A percentile compares a stretch with the other conserved stretches of the same genome.
Conservation (phyloP, 768 basidiomycete species). For the Gloeophyllum trabeum region DNA sequence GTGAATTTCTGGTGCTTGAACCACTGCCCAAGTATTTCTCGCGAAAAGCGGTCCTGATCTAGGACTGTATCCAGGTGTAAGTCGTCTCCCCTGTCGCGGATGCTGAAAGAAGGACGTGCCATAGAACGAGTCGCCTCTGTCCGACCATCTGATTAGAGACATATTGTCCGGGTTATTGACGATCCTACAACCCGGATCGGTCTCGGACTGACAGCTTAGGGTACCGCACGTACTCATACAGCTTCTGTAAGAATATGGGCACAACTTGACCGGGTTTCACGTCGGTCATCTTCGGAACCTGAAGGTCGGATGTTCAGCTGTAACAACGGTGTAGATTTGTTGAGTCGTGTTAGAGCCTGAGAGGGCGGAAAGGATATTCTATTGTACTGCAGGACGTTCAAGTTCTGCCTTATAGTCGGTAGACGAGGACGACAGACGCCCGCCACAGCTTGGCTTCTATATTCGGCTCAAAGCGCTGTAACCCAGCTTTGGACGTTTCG, state of each 20-base stretch:
- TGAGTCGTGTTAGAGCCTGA: too few relatives aligned
- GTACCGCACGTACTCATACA: constrained; percentile 62
- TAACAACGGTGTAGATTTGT: too few relatives aligned
- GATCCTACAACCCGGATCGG: constrained; percentile 46
- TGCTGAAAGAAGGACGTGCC: constrained; percentile 30
- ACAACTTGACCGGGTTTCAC: constrained; percentile 43
- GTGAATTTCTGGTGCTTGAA: constrained; percentile 97
- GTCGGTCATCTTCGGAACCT: too few relatives aligned
- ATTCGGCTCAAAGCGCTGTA: too few relatives aligned
- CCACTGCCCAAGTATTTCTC: constrained; percentile 83
- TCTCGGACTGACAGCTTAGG: constrained; percentile 5
- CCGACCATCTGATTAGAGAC: constrained; percentile 86
- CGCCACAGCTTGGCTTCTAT: too few relatives aligned
- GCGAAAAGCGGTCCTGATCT: constrained; percentile 84
- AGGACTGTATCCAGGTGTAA: constrained; percentile 42
- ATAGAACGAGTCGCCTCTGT: constrained; percentile 85
- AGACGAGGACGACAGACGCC: too few relatives aligned
- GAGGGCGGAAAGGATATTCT: too few relatives aligned
- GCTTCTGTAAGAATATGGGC: constrained; percentile 86
- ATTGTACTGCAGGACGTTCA: too few relatives aligned
- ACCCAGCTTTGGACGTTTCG: too few relatives aligned
- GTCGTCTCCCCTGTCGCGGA: neutral
- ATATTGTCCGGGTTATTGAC: constrained; percentile 78
- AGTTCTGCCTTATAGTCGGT: too few relatives aligned
- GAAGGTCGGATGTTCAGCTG: too few relatives aligned